Base-by-base conservation (phyloP, 176 grass and related monocot genomes). In the Bromus sterilis region DNA sequence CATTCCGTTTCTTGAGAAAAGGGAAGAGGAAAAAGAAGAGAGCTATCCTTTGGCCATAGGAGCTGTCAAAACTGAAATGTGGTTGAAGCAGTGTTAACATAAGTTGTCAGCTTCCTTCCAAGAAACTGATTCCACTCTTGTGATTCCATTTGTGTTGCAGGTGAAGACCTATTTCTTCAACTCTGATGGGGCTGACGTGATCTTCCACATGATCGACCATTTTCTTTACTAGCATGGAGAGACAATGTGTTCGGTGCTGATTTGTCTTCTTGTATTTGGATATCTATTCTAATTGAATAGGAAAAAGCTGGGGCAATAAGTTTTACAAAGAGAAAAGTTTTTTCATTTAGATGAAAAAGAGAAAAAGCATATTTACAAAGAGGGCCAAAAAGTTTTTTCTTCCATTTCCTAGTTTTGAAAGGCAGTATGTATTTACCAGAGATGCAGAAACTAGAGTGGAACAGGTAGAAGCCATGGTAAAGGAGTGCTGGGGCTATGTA, bases 191-290 rank as follows among this genome's bases (percentile, higher is more conserved):
- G 84, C 96, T 13, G 96, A 95, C 32, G 93, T 95, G 89, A 93
- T 99, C 56, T 85, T 81, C 84, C 96, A 95, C 89, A 99, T 99
- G 93, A 82, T 99, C 4, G 96, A 99, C 57, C 76, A 93, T 81
- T 99, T 93, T 80, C 29, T 91, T 79, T 72, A 85, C 40, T 95
- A 86, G 73, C 18, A 66, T 23, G n/a, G 4, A 73, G 63, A 16
- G 48, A 29, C 13, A 48, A 66, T 5, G 9, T 30, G 32, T n/a
- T 10, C 60, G 63, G 51, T 9, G 11, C 32, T 28, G 10, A 5
- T 55, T 34, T 82, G 64, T 66, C 70, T 82, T 60, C 48, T 78
- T 63, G 7, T 37, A 42, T 64, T 58, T 48, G 34, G 44, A n/a
- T 56, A 20, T 48, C 2, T 24, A 30, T 43, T 63, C 55, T 55